These are phyloP conservation scores for Hemileccinum rubropunctum DNA, from an alignment of 768 basidiomycete genomes.

Conservation along the genomic window DNA sequence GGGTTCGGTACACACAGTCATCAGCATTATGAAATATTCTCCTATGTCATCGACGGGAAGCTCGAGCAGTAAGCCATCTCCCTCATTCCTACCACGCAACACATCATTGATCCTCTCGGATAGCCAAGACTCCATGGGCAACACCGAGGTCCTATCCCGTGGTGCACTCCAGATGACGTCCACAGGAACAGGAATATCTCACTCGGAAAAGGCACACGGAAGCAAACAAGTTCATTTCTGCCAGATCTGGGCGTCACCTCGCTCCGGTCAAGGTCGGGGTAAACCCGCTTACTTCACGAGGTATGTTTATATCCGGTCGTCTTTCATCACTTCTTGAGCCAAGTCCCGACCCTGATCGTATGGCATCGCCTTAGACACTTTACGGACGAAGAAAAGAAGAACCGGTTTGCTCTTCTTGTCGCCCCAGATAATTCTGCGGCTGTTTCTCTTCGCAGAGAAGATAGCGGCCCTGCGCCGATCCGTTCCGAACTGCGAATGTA, in stretches of 20 bases:
- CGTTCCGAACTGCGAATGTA: conserved; percentile 67
- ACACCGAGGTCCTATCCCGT: conserved; percentile 82
- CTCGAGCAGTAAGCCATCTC: conserved; percentile 69
- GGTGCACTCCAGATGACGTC: conserved; percentile 92
- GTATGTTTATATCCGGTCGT: conserved; percentile 18
- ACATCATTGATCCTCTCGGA: not conserved
- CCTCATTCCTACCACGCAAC: not conserved
- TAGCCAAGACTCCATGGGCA: conserved; percentile 90
- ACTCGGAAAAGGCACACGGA: conserved; percentile 66
- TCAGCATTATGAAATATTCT: conserved; percentile 88
- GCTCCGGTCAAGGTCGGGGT: conserved; percentile 20
- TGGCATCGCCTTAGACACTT: conserved; percentile 49
- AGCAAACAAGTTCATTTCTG: conserved; percentile 52
- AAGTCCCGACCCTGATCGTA: not conserved
- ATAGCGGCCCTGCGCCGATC: conserved; percentile 77
- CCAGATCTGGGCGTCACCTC: conserved; percentile 68
- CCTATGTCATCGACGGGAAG: conserved; percentile 76
- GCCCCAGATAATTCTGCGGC: conserved; percentile 63
- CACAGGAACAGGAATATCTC: conserved; percentile 87
- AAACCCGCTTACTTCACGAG: conserved; percentile 84
- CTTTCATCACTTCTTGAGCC: not conserved
- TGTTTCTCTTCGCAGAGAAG: conserved; percentile 63
- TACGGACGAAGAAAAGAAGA: conserved; percentile 74
- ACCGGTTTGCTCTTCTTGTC: conserved; percentile 71
- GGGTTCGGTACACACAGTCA: conserved; percentile 89